Evolutionary conservation across 208 protist genomes (phyloP).

Genomic region (Acanthamoeba lenticulata): DNA sequence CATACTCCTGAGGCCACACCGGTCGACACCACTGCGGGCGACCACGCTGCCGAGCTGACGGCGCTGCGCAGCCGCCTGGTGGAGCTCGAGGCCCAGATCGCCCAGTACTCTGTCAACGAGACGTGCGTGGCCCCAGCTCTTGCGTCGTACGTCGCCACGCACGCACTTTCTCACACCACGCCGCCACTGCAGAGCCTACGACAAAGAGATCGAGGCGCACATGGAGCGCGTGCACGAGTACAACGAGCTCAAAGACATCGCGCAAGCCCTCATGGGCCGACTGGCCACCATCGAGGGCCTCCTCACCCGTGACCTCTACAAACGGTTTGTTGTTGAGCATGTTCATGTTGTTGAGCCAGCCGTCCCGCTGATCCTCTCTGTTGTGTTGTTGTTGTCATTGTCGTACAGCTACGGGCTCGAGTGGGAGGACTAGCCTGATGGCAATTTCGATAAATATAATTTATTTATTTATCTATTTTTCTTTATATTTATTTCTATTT

Average conservation of each 20-base stretch:
- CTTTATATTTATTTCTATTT: no score
- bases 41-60: neutral
- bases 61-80: neutral
- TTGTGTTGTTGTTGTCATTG: neutral
- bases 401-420: neutral
- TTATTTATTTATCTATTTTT: no score
- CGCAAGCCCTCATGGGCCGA: constrained; percentile 38
- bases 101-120: neutral
- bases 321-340: neutral
- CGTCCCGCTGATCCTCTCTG: neutral
- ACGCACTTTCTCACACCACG: neutral
- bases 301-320: constrained; percentile 50
- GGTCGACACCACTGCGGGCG: no score
- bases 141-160: neutral
- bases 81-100: constrained; percentile 26
- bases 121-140: neutral
- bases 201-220: neutral
- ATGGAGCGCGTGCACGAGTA: constrained; percentile 44
- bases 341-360: neutral
- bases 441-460: no score
- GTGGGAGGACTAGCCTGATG: neutral
- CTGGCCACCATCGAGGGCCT: constrained; percentile 38
- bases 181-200: neutral
- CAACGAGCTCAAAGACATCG: constrained; percentile 61
- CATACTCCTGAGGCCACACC: no score